Conservation (phyloP, 2,329 filamentous ascomycete genomes). For the Falciphora oryzae region DNA sequence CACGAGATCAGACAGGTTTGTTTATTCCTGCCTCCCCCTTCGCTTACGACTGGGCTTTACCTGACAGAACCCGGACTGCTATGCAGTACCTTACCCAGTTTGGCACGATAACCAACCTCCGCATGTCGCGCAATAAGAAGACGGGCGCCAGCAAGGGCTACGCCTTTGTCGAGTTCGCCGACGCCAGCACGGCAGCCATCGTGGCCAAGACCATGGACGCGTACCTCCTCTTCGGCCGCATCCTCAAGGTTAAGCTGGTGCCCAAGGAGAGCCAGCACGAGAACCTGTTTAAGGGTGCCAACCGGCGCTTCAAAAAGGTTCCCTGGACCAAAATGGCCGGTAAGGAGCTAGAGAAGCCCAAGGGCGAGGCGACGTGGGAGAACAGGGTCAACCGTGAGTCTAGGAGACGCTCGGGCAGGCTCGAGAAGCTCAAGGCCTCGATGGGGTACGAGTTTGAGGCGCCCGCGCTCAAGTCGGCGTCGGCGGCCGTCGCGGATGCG, state of each 20-base stretch:
- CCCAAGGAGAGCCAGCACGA: slow-evolving; percentile 72
- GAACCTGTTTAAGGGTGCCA: slow-evolving; percentile 83
- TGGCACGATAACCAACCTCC: slow-evolving; percentile 69
- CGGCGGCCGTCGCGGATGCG: slow-evolving; percentile 27
- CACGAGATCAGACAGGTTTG: slow-evolving; percentile 67
- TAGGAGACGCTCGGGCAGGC: slow-evolving; percentile 61
- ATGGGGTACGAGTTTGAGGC: slow-evolving; percentile 79
- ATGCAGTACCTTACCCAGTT: slow-evolving; percentile 86
- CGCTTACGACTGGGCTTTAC: neutral
- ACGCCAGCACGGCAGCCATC: slow-evolving; percentile 74
- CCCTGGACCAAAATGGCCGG: slow-evolving; percentile 86
- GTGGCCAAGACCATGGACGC: slow-evolving; percentile 96
- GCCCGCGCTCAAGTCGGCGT: slow-evolving; percentile 58
- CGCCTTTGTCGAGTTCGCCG: slow-evolving; percentile 86
- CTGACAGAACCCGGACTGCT: neutral
- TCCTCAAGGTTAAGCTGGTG: slow-evolving; percentile 71
- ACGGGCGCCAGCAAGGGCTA: slow-evolving; percentile 91
- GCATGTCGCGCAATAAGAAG: slow-evolving; percentile 85
- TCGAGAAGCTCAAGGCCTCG: slow-evolving; percentile 63
- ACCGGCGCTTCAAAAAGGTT: slow-evolving; percentile 80
- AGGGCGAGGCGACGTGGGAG: slow-evolving; percentile 71
- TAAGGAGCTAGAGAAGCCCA: slow-evolving; percentile 64
- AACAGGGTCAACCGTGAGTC: slow-evolving; percentile 69
- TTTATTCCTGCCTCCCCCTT: neutral
- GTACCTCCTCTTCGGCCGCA: slow-evolving; percentile 91